phyloP scores from a whole-genome alignment of 805 yeast genomes.

The Phaffomyces thermotolerans region DNA sequence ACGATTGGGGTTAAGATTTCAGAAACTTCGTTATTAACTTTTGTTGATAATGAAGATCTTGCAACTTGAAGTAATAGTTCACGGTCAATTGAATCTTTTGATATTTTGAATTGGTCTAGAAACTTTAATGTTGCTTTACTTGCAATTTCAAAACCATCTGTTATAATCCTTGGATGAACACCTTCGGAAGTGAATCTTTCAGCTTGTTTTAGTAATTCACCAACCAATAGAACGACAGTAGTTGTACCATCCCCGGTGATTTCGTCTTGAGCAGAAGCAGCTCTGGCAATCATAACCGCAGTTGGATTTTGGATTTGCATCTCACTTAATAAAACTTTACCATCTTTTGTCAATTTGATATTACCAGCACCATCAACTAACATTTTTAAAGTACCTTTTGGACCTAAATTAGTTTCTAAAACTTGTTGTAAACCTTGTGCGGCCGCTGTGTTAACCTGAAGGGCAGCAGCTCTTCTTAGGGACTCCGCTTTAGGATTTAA shows the following conservation, averaged over 20 bases:
- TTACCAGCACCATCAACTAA: conserved; percentile 95
- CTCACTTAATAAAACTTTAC: conserved; percentile 85
- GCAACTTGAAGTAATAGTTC: conserved; percentile 90
- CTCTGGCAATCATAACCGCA: conserved; percentile 88
- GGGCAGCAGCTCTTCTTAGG: conserved; percentile 89
- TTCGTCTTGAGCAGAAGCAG: conserved; percentile 98
- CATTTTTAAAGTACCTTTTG: conserved; percentile 95
- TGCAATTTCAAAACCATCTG: conserved; percentile 92
- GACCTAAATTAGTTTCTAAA: conserved; percentile 86
- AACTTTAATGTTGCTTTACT: conserved; percentile 65
- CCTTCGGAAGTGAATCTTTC: conserved; percentile 90
- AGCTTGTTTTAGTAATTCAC: conserved; percentile 91
- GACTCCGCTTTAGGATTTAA: conserved; percentile 97
- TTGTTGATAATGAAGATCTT: conserved; percentile 80
- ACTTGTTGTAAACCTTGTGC: conserved; percentile 97
- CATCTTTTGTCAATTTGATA: conserved; percentile 94
- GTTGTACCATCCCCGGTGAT: conserved; percentile 99
- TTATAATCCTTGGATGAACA: conserved; percentile 88
- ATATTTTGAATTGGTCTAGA: conserved; percentile 57
- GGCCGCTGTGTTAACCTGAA: conserved; percentile 90
- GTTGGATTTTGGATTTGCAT: conserved; percentile 96
- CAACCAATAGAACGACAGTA: conserved; percentile 88
- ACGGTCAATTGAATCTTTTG: conserved; percentile 46
- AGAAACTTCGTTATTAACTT: conserved; percentile 69
- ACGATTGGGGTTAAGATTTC: conserved; percentile 88